Base-by-base conservation (phyloP, 2,329 filamentous ascomycete genomes). In the Apiospora kogelbergensis region DNA sequence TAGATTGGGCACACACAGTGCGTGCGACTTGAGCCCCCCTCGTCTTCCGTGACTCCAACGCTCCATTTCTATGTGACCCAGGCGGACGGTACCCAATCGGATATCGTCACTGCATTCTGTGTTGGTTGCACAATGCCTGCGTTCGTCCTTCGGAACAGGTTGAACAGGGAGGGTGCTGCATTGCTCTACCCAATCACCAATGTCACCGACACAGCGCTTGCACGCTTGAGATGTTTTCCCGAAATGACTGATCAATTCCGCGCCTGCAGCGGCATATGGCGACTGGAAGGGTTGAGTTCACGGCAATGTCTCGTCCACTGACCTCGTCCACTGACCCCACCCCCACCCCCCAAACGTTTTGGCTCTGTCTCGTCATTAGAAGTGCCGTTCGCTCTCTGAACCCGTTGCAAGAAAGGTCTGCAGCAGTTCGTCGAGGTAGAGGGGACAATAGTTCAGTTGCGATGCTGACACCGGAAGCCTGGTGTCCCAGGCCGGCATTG, bases 1-100 rank as follows among this genome's bases (percentile, higher is more conserved):
- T 57, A 33, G 26, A 57, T 57, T 57, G 48, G 26, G 20, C 53
- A 60, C 53, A 60, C 53, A 60, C 53, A 60, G 53, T 60, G 53
- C 53, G 53, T 60, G 30, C 53, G 53, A 37, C 30, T 60, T 10
- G 15, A 33, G 4, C 10, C 48, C 33, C 33, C 40, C 40, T 15
- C 2, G 11, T 3, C 13, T 11, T 15, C 40, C 5, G 13, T 42
- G 17, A 11, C 17, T 60, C 53, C 53, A 11, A 9, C 5, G 9
- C 20, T 20, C 53, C 53, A 33, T 11, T 15, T 37, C 6, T 33
- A 30, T 9, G 26, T 57, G 53, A 37, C 30, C 48, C 53, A 37
- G 20, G 10, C 30, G 20, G 53, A 10, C 53, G 53, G 53, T 60
- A 60, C 9, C 53, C 53, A 60, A 60, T 60, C n/a, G 17, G 53